Conservation (phyloP, 2,329 filamentous ascomycete genomes). For the Colletotrichum abscissum region DNA sequence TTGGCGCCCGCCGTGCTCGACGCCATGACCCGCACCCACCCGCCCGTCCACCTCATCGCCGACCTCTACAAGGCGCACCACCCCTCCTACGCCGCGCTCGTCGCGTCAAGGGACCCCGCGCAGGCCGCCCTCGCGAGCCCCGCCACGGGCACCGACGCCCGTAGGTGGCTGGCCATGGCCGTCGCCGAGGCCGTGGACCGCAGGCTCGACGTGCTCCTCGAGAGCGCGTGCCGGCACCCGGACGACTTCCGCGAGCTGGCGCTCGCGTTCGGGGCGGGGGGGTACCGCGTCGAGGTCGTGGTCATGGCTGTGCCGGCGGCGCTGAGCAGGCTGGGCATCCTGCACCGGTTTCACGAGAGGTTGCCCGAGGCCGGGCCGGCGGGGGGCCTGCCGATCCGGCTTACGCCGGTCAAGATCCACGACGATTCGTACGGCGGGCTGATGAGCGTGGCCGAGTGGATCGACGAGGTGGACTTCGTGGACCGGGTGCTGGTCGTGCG, state of each 20-base stretch:
- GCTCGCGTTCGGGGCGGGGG: constrained; percentile 44
- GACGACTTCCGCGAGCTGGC: constrained; percentile 53
- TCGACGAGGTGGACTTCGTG: constrained; percentile 45
- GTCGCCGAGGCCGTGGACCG: constrained; percentile 45
- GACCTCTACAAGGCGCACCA: constrained; percentile 63
- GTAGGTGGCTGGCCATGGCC: constrained; percentile 56
- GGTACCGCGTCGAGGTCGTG: constrained; percentile 53
- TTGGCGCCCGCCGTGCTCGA: constrained; percentile 51
- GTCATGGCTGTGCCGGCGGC: constrained; percentile 55
- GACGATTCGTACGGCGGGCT: constrained; percentile 57
- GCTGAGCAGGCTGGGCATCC: constrained; percentile 55
- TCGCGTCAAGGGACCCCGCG: constrained; percentile 41
- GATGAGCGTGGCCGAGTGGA: constrained; percentile 47
- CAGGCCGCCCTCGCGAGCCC: constrained; percentile 43
- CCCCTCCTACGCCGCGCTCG: constrained; percentile 50
- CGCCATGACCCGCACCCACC: constrained; percentile 41
- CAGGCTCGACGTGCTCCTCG: constrained; percentile 52
- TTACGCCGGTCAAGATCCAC: constrained; percentile 58
- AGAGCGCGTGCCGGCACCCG: constrained; percentile 57
- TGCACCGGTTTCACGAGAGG: constrained; percentile 51
- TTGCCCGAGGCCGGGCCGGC: constrained; percentile 47
- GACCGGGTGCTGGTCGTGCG: constrained; percentile 53
- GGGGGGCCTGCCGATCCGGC: constrained; percentile 48
- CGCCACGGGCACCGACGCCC: constrained; percentile 54
- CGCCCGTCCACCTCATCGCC: constrained; percentile 56